A percentile compares a stretch with the other conserved stretches of the same genome.
Evolutionary conservation across 257 asterid genomes (phyloP).

Genomic region (Jaltomata sinuosa): DNA sequence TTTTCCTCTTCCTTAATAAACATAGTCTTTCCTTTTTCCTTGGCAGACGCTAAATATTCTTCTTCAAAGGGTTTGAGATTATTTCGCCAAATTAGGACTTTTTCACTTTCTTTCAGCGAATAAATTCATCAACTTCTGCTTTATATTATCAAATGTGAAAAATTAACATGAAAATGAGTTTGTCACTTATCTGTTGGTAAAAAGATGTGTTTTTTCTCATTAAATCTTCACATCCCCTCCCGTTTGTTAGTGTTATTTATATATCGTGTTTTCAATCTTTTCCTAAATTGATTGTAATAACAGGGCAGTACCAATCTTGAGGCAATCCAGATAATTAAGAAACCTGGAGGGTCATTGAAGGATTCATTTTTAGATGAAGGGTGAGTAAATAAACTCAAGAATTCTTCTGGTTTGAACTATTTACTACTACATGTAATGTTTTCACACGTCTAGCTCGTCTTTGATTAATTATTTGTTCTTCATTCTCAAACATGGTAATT

Average conservation of each 20-base stretch:
- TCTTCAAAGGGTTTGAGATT: neutral
- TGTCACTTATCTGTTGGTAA: neutral
- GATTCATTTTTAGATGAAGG: conserved; percentile 93
- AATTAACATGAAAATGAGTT: neutral
- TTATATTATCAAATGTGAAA: neutral
- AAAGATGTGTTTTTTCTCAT: neutral
- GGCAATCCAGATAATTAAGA: conserved; percentile 86
- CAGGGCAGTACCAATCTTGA: conserved; percentile 95
- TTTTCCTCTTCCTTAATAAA: neutral
- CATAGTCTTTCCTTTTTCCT: neutral
- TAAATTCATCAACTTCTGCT: neutral
- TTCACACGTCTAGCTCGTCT: neutral
- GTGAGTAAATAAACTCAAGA: conserved; percentile 18
- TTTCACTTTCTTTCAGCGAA: neutral
- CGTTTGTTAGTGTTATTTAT: neutral
- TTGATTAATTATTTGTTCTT: neutral
- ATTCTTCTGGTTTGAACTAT: neutral
- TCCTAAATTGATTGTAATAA: neutral
- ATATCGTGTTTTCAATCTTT: neutral
- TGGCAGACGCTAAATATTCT: neutral
- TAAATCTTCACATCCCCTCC: neutral
- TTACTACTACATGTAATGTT: neutral
- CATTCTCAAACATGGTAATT: neutral
- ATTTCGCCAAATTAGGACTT: neutral
- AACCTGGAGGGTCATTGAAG: conserved; percentile 81